Percentiles rank a stretch among this genome's conserved stretches.
These are phyloP conservation scores for Tricholoma bakamatsutake DNA, from an alignment of 768 basidiomycete species.

Conservation along the genomic window DNA sequence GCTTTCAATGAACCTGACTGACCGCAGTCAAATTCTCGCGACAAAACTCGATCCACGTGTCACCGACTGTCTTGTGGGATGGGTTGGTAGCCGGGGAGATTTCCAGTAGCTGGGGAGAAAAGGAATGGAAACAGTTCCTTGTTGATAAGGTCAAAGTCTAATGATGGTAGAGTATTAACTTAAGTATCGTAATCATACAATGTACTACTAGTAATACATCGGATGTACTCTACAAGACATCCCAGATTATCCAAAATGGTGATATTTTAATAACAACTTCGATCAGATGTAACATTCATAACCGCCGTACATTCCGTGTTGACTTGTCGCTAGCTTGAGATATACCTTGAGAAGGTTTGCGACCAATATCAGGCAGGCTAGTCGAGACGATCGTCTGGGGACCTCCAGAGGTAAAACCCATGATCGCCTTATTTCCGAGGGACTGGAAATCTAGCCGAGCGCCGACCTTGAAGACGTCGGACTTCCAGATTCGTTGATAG, in stretches of 20 bases:
- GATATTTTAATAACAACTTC: background rate
- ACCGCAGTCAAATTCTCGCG: constrained; percentile 78
- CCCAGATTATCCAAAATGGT: background rate
- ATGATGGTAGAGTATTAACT: constrained; percentile 2
- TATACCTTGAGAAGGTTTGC: background rate
- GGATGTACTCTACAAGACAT: background rate
- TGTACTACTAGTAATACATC: background rate
- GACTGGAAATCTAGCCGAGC: constrained; percentile 48
- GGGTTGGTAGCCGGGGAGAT: constrained; percentile 67
- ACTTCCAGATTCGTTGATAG: constrained; percentile 64
- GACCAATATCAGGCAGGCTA: constrained; percentile 4
- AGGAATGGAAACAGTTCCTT: constrained; percentile 79
- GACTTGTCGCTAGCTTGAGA: constrained; percentile 8
- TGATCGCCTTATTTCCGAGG: constrained; percentile 42
- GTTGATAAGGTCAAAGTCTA: constrained; percentile 46
- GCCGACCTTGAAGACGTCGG: constrained; percentile 57
- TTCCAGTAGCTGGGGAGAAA: constrained; percentile 76
- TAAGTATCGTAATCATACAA: background rate
- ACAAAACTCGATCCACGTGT: constrained; percentile 91
- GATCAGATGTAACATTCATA: background rate
- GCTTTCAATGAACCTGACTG: background rate
- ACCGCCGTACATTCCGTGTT: background rate
- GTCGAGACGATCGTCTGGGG: constrained; percentile 31
- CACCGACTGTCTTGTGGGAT: constrained; percentile 77
- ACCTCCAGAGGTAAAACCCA: constrained; percentile 37